Conservation (phyloP, 1,284 basidiomycete genomes). For the Papiliotrema nemorosa region DNA sequence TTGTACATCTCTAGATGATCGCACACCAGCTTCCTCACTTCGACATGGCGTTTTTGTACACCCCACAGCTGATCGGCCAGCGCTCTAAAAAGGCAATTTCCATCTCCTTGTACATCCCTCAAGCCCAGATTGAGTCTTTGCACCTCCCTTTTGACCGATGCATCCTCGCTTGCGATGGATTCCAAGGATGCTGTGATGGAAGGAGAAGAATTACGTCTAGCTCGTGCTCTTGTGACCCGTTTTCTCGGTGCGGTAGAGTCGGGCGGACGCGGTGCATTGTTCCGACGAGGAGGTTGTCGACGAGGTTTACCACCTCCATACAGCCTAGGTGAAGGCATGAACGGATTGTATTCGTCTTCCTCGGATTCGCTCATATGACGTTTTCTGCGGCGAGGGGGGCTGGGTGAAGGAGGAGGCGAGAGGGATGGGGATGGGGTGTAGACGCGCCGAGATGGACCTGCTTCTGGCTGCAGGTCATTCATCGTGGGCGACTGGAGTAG, state of each 20-base stretch:
- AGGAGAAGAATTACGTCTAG: slow-evolving; percentile 3
- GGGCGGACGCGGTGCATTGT: background rate
- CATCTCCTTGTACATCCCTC: slow-evolving; percentile 43
- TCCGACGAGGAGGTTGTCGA: background rate
- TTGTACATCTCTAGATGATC: slow-evolving; percentile 36
- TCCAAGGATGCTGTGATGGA: slow-evolving; percentile 18
- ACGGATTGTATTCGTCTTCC: background rate
- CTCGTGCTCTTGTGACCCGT: slow-evolving; percentile 8
- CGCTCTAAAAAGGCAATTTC: slow-evolving; percentile 44
- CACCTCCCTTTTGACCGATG: slow-evolving; percentile 25
- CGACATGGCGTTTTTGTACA: slow-evolving; percentile 33
- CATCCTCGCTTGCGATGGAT: slow-evolving; percentile 21
- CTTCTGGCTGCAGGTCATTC: background rate
- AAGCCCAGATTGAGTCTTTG: slow-evolving; percentile 28
- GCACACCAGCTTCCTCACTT: slow-evolving; percentile 38
- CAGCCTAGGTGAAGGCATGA: background rate
- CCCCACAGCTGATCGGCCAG: slow-evolving; percentile 43
- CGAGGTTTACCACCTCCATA: background rate
- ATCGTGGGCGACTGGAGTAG: too few relatives aligned
- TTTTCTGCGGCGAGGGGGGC: background rate
- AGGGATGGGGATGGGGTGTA: background rate
- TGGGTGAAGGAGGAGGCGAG: background rate
- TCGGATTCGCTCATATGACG: background rate
- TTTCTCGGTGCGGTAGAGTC: background rate
- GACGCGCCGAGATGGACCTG: background rate